Evolutionary conservation across 352 stramenopile species (phyloP).

Genomic region (Globisporangium nodosum): DNA sequence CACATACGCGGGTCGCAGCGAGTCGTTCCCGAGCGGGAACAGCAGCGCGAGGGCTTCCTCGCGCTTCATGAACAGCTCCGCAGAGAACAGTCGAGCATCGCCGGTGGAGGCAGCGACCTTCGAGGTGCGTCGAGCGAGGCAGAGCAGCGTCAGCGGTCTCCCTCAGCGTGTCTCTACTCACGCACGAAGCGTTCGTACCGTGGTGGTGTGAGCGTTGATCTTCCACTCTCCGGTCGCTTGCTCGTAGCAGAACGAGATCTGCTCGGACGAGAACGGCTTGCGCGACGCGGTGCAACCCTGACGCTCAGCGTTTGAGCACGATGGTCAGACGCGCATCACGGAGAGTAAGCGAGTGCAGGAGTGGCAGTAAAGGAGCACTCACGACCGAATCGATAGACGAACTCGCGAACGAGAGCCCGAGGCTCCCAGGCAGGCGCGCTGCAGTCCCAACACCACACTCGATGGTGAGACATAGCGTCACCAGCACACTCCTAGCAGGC

Average conservation of each 20-base stretch:
- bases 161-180: no score
- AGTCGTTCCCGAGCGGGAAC: constrained; percentile 34
- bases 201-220: neutral
- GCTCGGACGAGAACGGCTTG: neutral
- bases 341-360: neutral
- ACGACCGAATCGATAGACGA: neutral
- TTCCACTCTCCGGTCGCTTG: neutral
- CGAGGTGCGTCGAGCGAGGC: neutral
- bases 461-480: neutral
- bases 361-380: neutral
- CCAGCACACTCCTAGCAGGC: neutral
- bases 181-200: neutral
- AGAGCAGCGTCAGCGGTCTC: neutral
- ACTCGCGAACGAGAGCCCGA: neutral
- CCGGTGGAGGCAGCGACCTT: neutral
- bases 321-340: neutral
- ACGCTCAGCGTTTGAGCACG: no score
- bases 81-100: constrained; percentile 7
- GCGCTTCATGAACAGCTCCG: constrained; percentile 19
- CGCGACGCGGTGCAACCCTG: neutral
- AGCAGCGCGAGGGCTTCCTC: constrained; percentile 32
- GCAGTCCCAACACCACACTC: neutral
- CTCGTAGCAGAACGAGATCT: neutral
- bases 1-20: constrained; percentile 33
- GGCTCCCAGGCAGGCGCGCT: neutral